Evolutionary conservation across 805 yeast species (phyloP).

Genomic region (Wickerhamiella sorbophila): DNA sequence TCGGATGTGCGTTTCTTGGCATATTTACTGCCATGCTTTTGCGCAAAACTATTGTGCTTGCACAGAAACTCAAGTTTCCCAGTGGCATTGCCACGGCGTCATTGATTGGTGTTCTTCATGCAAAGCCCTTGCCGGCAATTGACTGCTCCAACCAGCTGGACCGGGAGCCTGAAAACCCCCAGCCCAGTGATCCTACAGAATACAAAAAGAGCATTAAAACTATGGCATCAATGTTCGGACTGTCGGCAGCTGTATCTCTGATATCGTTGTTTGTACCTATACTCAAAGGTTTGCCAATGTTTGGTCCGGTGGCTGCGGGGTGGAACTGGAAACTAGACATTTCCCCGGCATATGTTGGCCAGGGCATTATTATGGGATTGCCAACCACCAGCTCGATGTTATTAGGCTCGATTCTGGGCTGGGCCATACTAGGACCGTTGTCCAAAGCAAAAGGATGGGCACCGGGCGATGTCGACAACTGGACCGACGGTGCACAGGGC

Average conservation of each 20-base stretch:
- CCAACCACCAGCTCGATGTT: conserved; percentile 86
- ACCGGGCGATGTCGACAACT: conserved; percentile 75
- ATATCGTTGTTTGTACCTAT: conserved; percentile 60
- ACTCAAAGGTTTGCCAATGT: conserved; percentile 54
- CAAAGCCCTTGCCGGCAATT: conserved; percentile 28
- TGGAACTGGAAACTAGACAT: conserved; percentile 87
- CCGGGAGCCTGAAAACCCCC: background rate
- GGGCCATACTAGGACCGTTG: conserved; percentile 83
- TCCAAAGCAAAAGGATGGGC: conserved; percentile 70
- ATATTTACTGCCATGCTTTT: conserved; percentile 89
- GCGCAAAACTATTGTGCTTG: conserved; percentile 72
- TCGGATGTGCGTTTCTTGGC: conserved; percentile 84
- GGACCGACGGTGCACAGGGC: conserved; percentile 91
- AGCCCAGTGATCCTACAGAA: background rate
- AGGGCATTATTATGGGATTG: conserved; percentile 94
- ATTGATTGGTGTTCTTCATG: conserved; percentile 72
- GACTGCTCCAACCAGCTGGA: background rate
- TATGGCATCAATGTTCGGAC: conserved; percentile 42
- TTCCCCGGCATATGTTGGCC: conserved; percentile 94
- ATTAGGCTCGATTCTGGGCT: conserved; percentile 76
- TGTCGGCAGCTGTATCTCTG: conserved; percentile 63
- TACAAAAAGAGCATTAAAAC: conserved; percentile 42
- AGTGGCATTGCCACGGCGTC: conserved; percentile 96
- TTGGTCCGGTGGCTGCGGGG: conserved; percentile 50
- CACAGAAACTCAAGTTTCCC: conserved; percentile 81